These are phyloP conservation scores for Sclerotinia borealis DNA, from an alignment of 2,329 filamentous ascomycete genomes.

Conservation along the genomic window DNA sequence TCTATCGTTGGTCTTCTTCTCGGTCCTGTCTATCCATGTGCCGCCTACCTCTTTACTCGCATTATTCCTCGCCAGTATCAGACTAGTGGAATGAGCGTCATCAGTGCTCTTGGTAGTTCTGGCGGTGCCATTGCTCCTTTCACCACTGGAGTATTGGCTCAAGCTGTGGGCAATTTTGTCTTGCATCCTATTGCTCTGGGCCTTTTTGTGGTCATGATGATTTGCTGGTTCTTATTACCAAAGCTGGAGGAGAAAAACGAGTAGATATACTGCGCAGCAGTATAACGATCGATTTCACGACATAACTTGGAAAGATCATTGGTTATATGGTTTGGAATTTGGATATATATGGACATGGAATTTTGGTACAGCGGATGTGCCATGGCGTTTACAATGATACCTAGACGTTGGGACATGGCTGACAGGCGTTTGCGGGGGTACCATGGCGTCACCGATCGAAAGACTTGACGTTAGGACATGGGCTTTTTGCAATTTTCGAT, in stretches of 20 bases:
- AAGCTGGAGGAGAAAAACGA: conserved; percentile 53
- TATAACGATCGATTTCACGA: neutral
- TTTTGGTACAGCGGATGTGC: conserved; percentile 17
- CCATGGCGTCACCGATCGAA: conserved; percentile 15
- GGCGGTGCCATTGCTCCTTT: conserved; percentile 60
- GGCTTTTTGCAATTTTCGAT: neutral
- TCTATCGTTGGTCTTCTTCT: conserved; percentile 67
- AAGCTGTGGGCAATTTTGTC: conserved; percentile 41
- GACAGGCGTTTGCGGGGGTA: conserved; percentile 15
- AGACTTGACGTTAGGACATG: neutral
- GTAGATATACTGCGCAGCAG: conserved; percentile 31
- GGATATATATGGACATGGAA: neutral
- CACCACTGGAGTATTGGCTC: conserved; percentile 42
- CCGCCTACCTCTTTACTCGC: conserved; percentile 56
- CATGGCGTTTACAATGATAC: conserved; percentile 22
- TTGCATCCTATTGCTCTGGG: conserved; percentile 55
- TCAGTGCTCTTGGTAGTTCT: conserved; percentile 62
- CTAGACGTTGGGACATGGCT: conserved; percentile 25
- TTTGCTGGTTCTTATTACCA: conserved; percentile 59
- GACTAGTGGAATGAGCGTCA: conserved; percentile 59
- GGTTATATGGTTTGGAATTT: conserved; percentile 1
- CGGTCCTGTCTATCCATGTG: conserved; percentile 74
- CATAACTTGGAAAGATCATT: neutral
- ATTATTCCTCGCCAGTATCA: conserved; percentile 54
- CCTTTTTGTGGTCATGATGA: conserved; percentile 58